Evolutionary conservation across 768 basidiomycete genomes (phyloP).

Genomic region (Termitomyces sp.): DNA sequence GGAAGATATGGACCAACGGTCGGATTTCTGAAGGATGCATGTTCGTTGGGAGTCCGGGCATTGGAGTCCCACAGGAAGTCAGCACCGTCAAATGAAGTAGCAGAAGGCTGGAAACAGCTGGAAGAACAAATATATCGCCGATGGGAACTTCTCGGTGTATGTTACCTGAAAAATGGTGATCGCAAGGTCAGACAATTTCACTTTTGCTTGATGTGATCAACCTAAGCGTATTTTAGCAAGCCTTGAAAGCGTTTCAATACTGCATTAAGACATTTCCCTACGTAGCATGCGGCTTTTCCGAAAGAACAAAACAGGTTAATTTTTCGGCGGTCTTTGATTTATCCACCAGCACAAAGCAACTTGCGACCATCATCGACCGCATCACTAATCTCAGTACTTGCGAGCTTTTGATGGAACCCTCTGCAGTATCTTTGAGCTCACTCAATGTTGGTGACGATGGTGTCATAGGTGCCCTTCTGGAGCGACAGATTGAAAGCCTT

Average conservation of each 20-base stretch:
- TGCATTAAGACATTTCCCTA: slow-evolving; percentile 54
- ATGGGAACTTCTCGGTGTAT: slow-evolving; percentile 80
- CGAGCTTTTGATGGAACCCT: slow-evolving; percentile 53
- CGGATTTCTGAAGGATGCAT: slow-evolving; percentile 61
- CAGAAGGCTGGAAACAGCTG: slow-evolving; percentile 50
- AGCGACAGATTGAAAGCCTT: slow-evolving; percentile 53
- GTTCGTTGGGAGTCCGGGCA: slow-evolving; percentile 45
- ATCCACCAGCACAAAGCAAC: slow-evolving; percentile 42
- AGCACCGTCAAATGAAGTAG: slow-evolving; percentile 7
- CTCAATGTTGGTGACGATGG: slow-evolving; percentile 17
- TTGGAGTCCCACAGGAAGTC: slow-evolving; percentile 23
- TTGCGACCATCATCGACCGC: slow-evolving; percentile 56
- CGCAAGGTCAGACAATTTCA: slow-evolving; percentile 45
- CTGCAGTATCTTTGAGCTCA: slow-evolving; percentile 41
- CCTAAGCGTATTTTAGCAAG: slow-evolving; percentile 36
- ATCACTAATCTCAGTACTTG: slow-evolving; percentile 61
- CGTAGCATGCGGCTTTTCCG: slow-evolving; percentile 29
- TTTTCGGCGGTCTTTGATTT: slow-evolving; percentile 32
- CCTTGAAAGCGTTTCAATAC: slow-evolving; percentile 50
- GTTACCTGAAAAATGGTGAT: slow-evolving; percentile 73
- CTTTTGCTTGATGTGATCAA: not conserved
- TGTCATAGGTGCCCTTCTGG: slow-evolving; percentile 51
- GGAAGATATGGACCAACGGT: slow-evolving; percentile 56
- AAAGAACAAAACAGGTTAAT: slow-evolving; percentile 23
- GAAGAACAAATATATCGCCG: slow-evolving; percentile 62